Percentiles rank a stretch among this genome's conserved stretches.
Conservation (phyloP, 2,329 filamentous ascomycete genomes). For the Clonostachys rhizophaga region DNA sequence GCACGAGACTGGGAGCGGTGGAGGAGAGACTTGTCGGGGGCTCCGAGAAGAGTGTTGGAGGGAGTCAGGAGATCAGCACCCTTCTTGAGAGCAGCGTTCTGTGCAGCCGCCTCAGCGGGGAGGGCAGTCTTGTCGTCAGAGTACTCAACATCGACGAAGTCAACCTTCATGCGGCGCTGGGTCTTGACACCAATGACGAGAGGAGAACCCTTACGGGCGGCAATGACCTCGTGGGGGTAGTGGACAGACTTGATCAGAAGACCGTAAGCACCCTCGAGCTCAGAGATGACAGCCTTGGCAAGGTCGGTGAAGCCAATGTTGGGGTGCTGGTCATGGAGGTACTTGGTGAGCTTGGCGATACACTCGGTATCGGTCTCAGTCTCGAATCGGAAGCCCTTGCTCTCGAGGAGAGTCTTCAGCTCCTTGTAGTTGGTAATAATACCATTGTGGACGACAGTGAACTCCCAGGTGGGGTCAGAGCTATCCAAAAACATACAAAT, state of each 20-base stretch:
- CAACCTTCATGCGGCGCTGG: slow-evolving; percentile 98
- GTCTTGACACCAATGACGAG: slow-evolving; percentile 97
- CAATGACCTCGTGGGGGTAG: slow-evolving; percentile 96
- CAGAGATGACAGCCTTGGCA: slow-evolving; percentile 95
- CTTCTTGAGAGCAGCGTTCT: slow-evolving; percentile 97
- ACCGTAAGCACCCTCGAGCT: slow-evolving; percentile 96
- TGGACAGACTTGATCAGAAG: slow-evolving; percentile 97
- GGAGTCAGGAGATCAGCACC: slow-evolving; percentile 65
- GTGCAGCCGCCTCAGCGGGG: slow-evolving; percentile 88
- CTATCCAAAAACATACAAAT: slow-evolving; percentile 35
- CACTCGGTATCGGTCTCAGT: slow-evolving; percentile 99
- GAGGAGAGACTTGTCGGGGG: slow-evolving; percentile 94
- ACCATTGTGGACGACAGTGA: slow-evolving; percentile 96
- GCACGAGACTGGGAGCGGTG: slow-evolving; percentile 98
- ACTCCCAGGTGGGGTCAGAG: slow-evolving; percentile 94
- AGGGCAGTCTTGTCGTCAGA: slow-evolving; percentile 79
- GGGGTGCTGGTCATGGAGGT: slow-evolving; percentile 92
- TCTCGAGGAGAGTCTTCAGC: slow-evolving; percentile 84
- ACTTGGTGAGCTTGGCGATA: slow-evolving; percentile 98
- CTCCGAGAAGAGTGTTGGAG: slow-evolving; percentile 62
- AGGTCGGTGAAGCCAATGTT: slow-evolving; percentile 94
- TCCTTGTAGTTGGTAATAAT: slow-evolving; percentile 99
- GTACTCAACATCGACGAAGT: slow-evolving; percentile 99
- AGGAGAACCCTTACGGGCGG: slow-evolving; percentile 96
- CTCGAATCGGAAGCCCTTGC: slow-evolving; percentile 98